phyloP scores from a whole-genome alignment of 305 asterid species.

The Fraxinus latifolia region DNA sequence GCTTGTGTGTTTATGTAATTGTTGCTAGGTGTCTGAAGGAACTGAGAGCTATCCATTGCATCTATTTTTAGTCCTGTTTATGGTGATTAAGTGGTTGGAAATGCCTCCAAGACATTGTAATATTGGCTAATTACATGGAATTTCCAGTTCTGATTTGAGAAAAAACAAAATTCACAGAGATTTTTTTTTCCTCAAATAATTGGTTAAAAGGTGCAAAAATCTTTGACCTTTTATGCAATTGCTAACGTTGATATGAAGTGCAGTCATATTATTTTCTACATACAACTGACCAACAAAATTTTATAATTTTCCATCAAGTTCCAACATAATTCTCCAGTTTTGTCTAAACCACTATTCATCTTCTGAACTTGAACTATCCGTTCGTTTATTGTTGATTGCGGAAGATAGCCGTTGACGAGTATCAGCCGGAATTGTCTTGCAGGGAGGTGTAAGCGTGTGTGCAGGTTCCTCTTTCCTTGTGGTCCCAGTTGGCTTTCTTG shows the following conservation, averaged over 20 bases:
- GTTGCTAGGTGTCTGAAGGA: not conserved
- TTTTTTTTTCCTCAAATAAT: not conserved
- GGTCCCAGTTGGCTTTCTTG: not conserved
- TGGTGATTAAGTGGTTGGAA: not conserved
- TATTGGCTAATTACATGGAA: not conserved
- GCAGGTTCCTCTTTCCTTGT: constrained; percentile 1
- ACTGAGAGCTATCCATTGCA: not conserved
- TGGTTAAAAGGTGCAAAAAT: not conserved
- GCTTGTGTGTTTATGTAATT: not conserved
- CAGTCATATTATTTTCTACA: not conserved
- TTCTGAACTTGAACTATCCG: constrained; percentile 15
- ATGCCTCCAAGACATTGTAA: not conserved
- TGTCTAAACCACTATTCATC: not conserved
- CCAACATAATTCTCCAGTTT: not conserved
- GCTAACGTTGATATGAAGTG: not conserved
- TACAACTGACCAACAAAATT: not conserved
- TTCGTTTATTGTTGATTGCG: not conserved
- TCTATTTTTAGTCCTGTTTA: not conserved
- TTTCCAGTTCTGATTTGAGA: not conserved
- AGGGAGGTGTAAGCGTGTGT: not conserved
- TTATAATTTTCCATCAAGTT: not conserved
- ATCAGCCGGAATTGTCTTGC: not conserved
- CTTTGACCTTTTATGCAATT: not conserved
- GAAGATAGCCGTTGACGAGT: constrained; percentile 1
- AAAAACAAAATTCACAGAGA: not conserved